phyloP scores from a whole-genome alignment of 2,329 filamentous ascomycete species.

The Monosporascus sp. region DNA sequence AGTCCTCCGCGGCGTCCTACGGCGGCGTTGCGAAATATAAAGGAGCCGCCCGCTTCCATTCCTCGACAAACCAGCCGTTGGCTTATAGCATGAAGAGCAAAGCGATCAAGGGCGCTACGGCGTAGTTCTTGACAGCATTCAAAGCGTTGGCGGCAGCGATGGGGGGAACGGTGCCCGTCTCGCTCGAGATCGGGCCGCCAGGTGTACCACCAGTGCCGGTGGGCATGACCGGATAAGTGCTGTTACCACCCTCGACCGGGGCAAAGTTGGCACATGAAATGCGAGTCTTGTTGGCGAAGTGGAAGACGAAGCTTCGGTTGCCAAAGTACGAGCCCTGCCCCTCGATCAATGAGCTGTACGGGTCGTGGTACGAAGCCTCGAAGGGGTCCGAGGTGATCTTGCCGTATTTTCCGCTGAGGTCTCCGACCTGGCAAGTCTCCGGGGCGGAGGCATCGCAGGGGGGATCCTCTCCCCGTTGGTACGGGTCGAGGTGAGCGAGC shows the following conservation, averaged over 20 bases:
- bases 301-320: slow-evolving; percentile 59
- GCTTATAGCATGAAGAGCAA: slow-evolving; percentile 16
- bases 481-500: slow-evolving; percentile 66
- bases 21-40: not conserved
- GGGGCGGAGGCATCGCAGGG: slow-evolving; percentile 53
- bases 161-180: not conserved
- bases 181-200: slow-evolving; percentile 1
- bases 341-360: slow-evolving; percentile 48
- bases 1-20: no score
- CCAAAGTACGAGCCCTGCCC: slow-evolving; percentile 55
- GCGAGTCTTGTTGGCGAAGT: slow-evolving; percentile 58
- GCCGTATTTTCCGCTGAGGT: slow-evolving; percentile 70
- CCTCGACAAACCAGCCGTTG: not conserved
- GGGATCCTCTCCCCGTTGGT: slow-evolving; percentile 54
- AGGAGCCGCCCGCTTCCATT: not conserved
- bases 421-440: slow-evolving; percentile 68
- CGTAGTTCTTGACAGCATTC: slow-evolving; percentile 12
- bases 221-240: slow-evolving; percentile 9
- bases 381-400: slow-evolving; percentile 48
- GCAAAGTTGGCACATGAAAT: slow-evolving; percentile 61
- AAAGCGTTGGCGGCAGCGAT: slow-evolving; percentile 4
- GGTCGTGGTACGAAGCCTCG: slow-evolving; percentile 46
- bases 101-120: slow-evolving; percentile 15
- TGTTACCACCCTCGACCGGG: slow-evolving; percentile 16
- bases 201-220: slow-evolving; percentile 3